These are phyloP conservation scores for Phlyctochytrium bullatum DNA, from an alignment of 192 early-diverging fungal genomes.

Conservation along the genomic window DNA sequence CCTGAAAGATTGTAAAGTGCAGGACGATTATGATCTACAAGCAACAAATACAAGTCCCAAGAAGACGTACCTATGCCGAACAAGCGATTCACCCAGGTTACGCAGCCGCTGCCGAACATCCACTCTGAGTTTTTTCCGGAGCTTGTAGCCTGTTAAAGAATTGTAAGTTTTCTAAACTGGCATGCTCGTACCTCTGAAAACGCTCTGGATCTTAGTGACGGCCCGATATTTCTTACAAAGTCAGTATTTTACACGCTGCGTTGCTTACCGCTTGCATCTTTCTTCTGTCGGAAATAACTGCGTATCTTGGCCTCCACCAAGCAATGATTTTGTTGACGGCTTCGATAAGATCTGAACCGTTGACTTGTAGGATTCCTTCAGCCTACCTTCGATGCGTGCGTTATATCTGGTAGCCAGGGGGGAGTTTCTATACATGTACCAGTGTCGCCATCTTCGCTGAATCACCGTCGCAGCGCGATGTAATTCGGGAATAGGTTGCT, in stretches of 20 bases:
- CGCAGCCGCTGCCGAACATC: slow-evolving; percentile 42
- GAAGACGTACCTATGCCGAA: slow-evolving; percentile 30
- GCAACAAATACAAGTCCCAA: not conserved
- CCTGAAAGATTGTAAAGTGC: slow-evolving; percentile 9
- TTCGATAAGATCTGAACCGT: slow-evolving; percentile 23
- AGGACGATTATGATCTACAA: not conserved
- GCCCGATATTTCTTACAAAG: slow-evolving; percentile 38
- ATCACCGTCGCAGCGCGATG: slow-evolving; percentile 49
- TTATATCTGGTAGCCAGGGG: slow-evolving; percentile 55
- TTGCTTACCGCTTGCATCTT: slow-evolving; percentile 35
- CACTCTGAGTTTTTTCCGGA: slow-evolving; percentile 46
- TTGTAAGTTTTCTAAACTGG: too few species aligned
- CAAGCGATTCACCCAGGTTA: slow-evolving; percentile 44
- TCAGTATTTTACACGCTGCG: not conserved
- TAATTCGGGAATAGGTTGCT: slow-evolving; percentile 48
- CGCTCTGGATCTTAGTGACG: slow-evolving; percentile 49
- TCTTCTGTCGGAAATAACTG: slow-evolving; percentile 38
- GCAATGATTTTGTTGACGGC: slow-evolving; percentile 45
- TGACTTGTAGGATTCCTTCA: slow-evolving; percentile 10
- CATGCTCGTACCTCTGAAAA: slow-evolving; percentile 46
- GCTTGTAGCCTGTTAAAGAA: slow-evolving; percentile 38
- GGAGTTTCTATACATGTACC: slow-evolving; percentile 55
- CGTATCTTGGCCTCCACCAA: slow-evolving; percentile 56
- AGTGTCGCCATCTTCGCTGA: slow-evolving; percentile 53
- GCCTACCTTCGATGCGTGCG: slow-evolving; percentile 44